A percentile compares a stretch with the other conserved stretches of the same genome.
These are phyloP conservation scores for Medicago ruthenica DNA, from an alignment of 306 rosid species.

Conservation along the genomic window DNA sequence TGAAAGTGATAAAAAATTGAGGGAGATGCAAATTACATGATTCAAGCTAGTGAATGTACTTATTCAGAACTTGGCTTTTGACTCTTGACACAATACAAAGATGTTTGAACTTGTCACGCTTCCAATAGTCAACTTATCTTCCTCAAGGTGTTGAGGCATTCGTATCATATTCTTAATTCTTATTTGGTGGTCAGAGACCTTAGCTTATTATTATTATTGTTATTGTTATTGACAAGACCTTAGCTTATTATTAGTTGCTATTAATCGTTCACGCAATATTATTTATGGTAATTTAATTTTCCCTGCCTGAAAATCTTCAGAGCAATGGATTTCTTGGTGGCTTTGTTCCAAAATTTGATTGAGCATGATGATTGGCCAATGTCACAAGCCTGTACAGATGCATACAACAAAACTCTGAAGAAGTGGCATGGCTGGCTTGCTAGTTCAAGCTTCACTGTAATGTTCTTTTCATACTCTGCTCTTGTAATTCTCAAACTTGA, in stretches of 20 bases:
- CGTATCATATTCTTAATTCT: conserved; percentile 39
- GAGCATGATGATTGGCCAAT: conserved; percentile 87
- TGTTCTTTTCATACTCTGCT: conserved; percentile 41
- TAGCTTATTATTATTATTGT: not conserved
- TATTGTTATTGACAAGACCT: not conserved
- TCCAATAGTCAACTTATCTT: conserved; percentile 18
- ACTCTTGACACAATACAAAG: not conserved
- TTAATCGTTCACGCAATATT: conserved; percentile 15
- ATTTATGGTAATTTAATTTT: conserved; percentile 23
- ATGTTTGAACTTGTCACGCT: conserved; percentile 14
- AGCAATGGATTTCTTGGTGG: conserved; percentile 98
- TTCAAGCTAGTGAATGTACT: not conserved
- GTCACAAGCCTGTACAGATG: conserved; percentile 90
- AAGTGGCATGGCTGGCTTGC: conserved; percentile 99
- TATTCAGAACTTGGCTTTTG: not conserved
- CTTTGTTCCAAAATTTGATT: conserved; percentile 76
- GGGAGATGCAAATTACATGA: not conserved
- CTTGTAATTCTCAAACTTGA: conserved; percentile 38
- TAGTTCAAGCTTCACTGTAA: conserved; percentile 81
- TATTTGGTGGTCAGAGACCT: conserved; percentile 2
- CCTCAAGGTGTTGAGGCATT: conserved; percentile 1
- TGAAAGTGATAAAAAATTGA: not conserved
- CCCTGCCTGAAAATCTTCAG: conserved; percentile 54
- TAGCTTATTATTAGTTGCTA: conserved; percentile 26
- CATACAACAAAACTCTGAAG: conserved; percentile 88